These are phyloP conservation scores for Claviceps paspali DNA, from an alignment of 2,329 filamentous ascomycete genomes.

Conservation along the genomic window DNA sequence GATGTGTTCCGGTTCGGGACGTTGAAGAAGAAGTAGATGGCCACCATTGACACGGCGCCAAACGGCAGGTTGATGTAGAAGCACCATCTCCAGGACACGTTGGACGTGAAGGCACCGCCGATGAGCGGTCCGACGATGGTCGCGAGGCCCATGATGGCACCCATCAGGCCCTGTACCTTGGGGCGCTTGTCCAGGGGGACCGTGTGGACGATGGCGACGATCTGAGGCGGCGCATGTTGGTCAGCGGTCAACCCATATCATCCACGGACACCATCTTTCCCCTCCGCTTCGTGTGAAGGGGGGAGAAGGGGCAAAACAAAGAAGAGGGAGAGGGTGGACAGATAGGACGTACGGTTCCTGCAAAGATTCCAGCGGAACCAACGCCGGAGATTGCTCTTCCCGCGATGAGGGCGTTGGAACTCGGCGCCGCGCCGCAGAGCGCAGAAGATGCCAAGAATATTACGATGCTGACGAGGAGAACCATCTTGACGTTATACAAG, in stretches of 20 bases:
- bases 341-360: background rate
- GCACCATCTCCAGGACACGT: constrained; percentile 24
- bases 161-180: constrained; percentile 16
- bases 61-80: constrained; percentile 26
- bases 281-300: too few species aligned
- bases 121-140: constrained; percentile 22
- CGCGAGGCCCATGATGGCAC: constrained; percentile 21
- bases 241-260: too few species aligned
- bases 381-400: constrained; percentile 32
- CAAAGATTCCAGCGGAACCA: constrained; percentile 27
- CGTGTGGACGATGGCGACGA: background rate
- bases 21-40: constrained; percentile 25
- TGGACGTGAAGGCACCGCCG: constrained; percentile 22
- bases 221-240: background rate
- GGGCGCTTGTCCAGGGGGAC: background rate
- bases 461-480: constrained; percentile 23
- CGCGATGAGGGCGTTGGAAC: constrained; percentile 32
- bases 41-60: constrained; percentile 18
- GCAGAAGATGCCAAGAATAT: constrained; percentile 40
- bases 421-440: constrained; percentile 32
- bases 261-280: too few species aligned
- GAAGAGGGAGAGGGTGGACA: background rate
- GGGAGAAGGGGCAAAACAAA: too few species aligned
- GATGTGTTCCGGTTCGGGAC: background rate
- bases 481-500: background rate